phyloP scores from a whole-genome alignment of 129 eudicot species.

The Lactuca sativa region DNA sequence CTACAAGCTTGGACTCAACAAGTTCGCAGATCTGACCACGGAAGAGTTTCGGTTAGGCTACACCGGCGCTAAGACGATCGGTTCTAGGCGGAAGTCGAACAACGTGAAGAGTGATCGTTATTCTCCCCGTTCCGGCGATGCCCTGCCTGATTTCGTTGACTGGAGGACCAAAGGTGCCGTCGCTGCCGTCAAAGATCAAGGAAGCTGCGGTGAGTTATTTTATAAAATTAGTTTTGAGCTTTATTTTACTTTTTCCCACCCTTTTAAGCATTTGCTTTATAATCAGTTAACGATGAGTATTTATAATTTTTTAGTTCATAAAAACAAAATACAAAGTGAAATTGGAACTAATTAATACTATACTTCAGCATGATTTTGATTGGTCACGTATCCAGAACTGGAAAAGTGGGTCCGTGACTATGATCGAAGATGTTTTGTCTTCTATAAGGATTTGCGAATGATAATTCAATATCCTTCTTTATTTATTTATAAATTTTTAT shows the following conservation, averaged over 20 bases:
- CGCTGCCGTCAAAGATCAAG: conserved; percentile 71
- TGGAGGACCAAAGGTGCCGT: conserved; percentile 82
- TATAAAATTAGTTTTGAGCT: neutral
- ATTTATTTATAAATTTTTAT: too few species aligned
- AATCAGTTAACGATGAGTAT: too few species aligned
- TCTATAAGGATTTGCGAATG: neutral
- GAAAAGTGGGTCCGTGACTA: neutral
- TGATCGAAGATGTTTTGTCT: neutral
- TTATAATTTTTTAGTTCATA: too few species aligned
- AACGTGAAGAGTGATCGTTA: conserved; percentile 58
- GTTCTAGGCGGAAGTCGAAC: conserved; percentile 20
- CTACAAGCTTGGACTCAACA: conserved; percentile 64
- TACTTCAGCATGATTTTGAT: neutral
- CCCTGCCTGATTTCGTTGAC: conserved; percentile 69
- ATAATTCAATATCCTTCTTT: neutral
- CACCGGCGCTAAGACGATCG: conserved; percentile 38
- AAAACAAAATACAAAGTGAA: neutral
- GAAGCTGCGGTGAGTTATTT: conserved; percentile 63
- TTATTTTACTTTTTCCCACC: neutral
- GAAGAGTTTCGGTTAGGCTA: conserved; percentile 69
- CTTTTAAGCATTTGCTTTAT: neutral
- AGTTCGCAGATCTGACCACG: conserved; percentile 70
- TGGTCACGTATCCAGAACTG: neutral
- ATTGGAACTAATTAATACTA: neutral
- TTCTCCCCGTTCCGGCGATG: conserved; percentile 41